A percentile compares a stretch with the other conserved stretches of the same genome.
Evolutionary conservation across 83 land plant species (phyloP).

Genomic region (Picea mariana): DNA sequence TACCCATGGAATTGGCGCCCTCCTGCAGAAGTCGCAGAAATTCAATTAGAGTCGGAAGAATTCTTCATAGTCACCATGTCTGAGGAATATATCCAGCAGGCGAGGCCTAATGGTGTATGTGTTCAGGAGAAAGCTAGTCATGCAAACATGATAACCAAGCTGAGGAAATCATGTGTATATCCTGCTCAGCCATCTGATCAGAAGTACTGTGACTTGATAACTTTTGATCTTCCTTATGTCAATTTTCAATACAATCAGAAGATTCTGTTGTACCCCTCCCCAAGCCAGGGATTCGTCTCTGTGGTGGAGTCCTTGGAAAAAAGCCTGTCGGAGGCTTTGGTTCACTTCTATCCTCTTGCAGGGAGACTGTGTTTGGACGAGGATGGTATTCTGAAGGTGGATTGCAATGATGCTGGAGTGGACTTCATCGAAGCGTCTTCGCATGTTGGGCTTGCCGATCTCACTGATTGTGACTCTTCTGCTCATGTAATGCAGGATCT

Average conservation of each 20-base stretch:
- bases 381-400: constrained; percentile 58
- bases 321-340: constrained; percentile 18
- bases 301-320: constrained; percentile 35
- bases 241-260: constrained; percentile 75
- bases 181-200: constrained; percentile 8
- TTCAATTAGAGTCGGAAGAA: no score
- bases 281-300: neutral
- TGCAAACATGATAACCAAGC: no score
- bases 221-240: constrained; percentile 73
- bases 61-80: no score
- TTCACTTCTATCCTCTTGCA: neutral
- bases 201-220: constrained; percentile 43
- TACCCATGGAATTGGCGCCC: no score
- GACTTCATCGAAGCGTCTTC: constrained; percentile 41
- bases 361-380: constrained; percentile 43
- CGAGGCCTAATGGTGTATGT: no score
- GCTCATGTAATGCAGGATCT: constrained; percentile 35
- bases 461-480: constrained; percentile 23
- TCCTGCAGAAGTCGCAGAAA: no score
- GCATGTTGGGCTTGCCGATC: constrained; percentile 20
- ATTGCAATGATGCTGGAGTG: constrained; percentile 49
- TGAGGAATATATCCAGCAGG: no score
- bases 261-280: constrained; percentile 45
- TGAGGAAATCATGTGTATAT: no score
- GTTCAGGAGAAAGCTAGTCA: no score